These are phyloP conservation scores for Porphyra umbilicalis DNA, from an alignment of 31 red algal genomes.

Conservation along the genomic window DNA sequence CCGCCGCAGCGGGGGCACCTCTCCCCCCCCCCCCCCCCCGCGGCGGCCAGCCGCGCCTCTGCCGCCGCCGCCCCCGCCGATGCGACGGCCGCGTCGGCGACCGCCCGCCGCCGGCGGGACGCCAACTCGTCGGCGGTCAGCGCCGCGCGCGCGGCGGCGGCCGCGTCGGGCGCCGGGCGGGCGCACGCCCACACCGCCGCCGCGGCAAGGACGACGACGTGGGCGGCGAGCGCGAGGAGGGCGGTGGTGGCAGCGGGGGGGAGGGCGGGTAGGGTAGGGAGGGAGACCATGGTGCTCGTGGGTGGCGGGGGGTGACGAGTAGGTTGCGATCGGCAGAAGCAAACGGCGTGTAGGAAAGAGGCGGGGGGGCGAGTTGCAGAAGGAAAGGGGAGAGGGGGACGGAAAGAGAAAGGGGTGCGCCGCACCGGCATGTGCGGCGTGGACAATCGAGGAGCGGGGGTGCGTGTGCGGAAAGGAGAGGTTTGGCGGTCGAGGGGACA, in stretches of 20 bases:
- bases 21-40: not conserved
- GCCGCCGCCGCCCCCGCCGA: not conserved
- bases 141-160: not conserved
- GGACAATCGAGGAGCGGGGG: too few relatives aligned
- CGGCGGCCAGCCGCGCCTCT: not conserved
- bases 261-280: not conserved
- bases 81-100: not conserved
- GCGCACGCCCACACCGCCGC: not conserved
- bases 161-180: not conserved
- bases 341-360: too few relatives aligned
- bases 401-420: too few relatives aligned
- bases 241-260: not conserved
- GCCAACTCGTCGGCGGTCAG: not conserved
- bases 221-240: not conserved
- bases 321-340: too few relatives aligned
- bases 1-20: too few relatives aligned
- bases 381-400: too few relatives aligned
- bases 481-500: too few relatives aligned
- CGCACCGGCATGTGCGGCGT: too few relatives aligned
- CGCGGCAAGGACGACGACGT: not conserved
- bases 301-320: too few relatives aligned
- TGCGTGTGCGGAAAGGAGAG: too few relatives aligned
- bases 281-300: not conserved
- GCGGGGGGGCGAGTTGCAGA: too few relatives aligned
- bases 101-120: not conserved